Evolutionary conservation across 495 filamentous ascomycete species (phyloP).

Genomic region (Letharia lupina): DNA sequence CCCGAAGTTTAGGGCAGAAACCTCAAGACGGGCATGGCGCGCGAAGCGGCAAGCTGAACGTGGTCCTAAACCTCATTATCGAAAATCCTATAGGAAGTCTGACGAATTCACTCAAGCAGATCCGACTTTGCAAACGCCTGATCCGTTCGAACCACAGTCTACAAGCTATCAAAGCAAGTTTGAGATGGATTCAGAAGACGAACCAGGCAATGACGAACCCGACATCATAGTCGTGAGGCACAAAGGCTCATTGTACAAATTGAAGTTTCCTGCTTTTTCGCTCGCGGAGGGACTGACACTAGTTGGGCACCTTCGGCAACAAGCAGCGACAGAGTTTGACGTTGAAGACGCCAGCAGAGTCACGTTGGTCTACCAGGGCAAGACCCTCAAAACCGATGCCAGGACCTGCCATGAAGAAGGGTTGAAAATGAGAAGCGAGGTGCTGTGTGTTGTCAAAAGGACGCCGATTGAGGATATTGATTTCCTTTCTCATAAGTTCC

Average conservation of each 20-base stretch:
- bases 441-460: constrained; percentile 49
- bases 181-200: constrained; percentile 25
- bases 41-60: constrained; percentile 6
- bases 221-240: constrained; percentile 66
- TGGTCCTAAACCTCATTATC: constrained; percentile 3
- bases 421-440: constrained; percentile 66
- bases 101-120: not conserved
- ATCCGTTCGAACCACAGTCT: constrained; percentile 31
- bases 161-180: constrained; percentile 25
- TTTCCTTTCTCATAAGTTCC: constrained; percentile 56
- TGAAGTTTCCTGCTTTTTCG: constrained; percentile 70
- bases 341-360: constrained; percentile 49
- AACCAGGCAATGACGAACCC: constrained; percentile 45
- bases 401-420: constrained; percentile 58
- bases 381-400: constrained; percentile 55
- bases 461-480: constrained; percentile 61
- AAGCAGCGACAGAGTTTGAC: constrained; percentile 37
- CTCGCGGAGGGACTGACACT: constrained; percentile 66
- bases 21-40: constrained; percentile 6
- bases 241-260: constrained; percentile 55
- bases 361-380: constrained; percentile 71
- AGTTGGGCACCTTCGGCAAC: constrained; percentile 55
- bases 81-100: not conserved
- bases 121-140: not conserved
- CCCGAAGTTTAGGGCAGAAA: constrained; percentile 1